phyloP scores from a whole-genome alignment of 306 rosid genomes.

The Dryas octopetala region DNA sequence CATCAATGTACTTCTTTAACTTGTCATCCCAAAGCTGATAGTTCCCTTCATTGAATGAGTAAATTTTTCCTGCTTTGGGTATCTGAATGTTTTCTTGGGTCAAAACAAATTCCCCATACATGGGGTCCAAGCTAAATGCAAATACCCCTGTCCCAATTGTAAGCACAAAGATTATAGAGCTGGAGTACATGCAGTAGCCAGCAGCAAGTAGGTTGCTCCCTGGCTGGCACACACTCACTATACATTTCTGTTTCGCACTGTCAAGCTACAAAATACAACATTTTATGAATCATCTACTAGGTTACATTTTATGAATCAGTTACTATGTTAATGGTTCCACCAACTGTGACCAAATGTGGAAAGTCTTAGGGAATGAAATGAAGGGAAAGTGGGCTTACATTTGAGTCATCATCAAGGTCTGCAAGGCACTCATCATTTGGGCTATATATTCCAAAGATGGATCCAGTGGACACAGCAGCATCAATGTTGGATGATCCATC shows the following conservation, averaged over 20 bases:
- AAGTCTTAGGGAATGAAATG: background rate
- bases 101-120: slow-evolving; percentile 87
- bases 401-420: slow-evolving; percentile 58
- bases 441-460: slow-evolving; percentile 95
- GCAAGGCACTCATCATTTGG: slow-evolving; percentile 92
- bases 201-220: slow-evolving; percentile 98
- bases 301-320: background rate
- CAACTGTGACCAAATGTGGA: no score
- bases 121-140: slow-evolving; percentile 76
- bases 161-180: slow-evolving; percentile 86
- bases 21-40: slow-evolving; percentile 92
- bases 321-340: no score
- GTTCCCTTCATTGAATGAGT: slow-evolving; percentile 95
- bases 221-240: slow-evolving; percentile 94
- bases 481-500: slow-evolving; percentile 98
- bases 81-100: slow-evolving; percentile 81
- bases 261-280: slow-evolving; percentile 55
- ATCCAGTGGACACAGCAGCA: slow-evolving; percentile 96
- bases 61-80: slow-evolving; percentile 87
- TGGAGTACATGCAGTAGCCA: slow-evolving; percentile 98
- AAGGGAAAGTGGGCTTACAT: slow-evolving; percentile 39
- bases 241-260: slow-evolving; percentile 53
- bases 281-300: no score
- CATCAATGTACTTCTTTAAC: slow-evolving; percentile 87
- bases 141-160: slow-evolving; percentile 87